These are phyloP conservation scores for Candida xyloterini DNA, from an alignment of 805 yeast genomes.

Conservation along the genomic window DNA sequence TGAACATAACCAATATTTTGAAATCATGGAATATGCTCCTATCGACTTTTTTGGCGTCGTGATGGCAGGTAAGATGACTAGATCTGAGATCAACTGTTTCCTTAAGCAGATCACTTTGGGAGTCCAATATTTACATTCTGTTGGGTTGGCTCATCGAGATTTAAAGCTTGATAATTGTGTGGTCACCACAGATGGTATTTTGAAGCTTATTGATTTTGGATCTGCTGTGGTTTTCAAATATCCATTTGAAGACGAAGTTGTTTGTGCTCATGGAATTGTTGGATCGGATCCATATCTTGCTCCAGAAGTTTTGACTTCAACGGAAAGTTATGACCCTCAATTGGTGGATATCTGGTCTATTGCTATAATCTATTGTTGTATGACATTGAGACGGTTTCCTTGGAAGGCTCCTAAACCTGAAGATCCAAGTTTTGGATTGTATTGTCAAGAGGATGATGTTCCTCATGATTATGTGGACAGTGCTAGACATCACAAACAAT, in stretches of 20 bases:
- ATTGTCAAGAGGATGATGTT: conserved; percentile 63
- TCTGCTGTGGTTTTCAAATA: conserved; percentile 79
- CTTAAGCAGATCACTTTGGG: conserved; percentile 72
- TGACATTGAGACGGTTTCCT: conserved; percentile 81
- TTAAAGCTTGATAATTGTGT: conserved; percentile 82
- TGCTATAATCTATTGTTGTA: conserved; percentile 82
- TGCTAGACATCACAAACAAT: conserved; percentile 66
- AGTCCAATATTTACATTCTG: conserved; percentile 66
- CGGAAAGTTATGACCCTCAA: conserved; percentile 67
- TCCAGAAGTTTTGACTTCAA: conserved; percentile 64
- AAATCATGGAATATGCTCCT: conserved; percentile 85
- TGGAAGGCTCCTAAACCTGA: conserved; percentile 76
- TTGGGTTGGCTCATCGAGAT: conserved; percentile 83
- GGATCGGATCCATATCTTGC: conserved; percentile 88
- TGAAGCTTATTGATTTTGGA: conserved; percentile 80
- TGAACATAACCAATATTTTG: conserved; percentile 68
- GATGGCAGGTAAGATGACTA: conserved; percentile 79
- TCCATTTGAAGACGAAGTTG: conserved; percentile 61
- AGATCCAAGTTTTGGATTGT: conserved; percentile 70
- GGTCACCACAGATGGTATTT: conserved; percentile 66
- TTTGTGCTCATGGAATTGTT: conserved; percentile 70
- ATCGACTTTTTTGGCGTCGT: conserved; percentile 83
- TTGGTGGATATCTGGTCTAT: conserved; percentile 82
- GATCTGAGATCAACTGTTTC: conserved; percentile 81
- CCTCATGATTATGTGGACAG: conserved; percentile 74